A percentile compares a stretch with the other conserved stretches of the same genome.
Conservation (phyloP, 2,329 filamentous ascomycete genomes). For the Aspergillus fumigatus region DNA sequence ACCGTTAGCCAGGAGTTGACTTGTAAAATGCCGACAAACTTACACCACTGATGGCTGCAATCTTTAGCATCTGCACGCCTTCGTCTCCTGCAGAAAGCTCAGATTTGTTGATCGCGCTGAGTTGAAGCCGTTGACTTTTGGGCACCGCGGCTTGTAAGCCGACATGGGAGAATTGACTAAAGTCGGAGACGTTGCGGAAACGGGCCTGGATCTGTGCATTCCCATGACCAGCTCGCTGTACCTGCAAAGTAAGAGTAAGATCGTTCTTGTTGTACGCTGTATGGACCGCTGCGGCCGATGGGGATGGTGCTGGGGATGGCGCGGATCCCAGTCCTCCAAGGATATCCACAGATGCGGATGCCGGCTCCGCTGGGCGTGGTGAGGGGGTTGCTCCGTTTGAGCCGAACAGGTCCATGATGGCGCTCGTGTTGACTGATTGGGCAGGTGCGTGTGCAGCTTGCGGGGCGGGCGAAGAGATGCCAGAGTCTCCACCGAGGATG, state of each 20-base stretch:
- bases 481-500: conserved; percentile 73
- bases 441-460: conserved; percentile 49
- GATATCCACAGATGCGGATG: conserved; percentile 33
- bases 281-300: conserved; percentile 49
- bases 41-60: conserved; percentile 82
- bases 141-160: conserved; percentile 92
- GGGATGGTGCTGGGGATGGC: conserved; percentile 45
- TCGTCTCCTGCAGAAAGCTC: conserved; percentile 74
- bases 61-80: conserved; percentile 85
- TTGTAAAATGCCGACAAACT: conserved; percentile 43
- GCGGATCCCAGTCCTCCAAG: conserved; percentile 43
- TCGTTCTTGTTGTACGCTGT: conserved; percentile 84
- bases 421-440: conserved; percentile 53
- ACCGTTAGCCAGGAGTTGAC: conserved; percentile 23
- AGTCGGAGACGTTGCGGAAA: conserved; percentile 72
- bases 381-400: conserved; percentile 44
- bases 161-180: conserved; percentile 64
- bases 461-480: conserved; percentile 51
- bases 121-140: conserved; percentile 89
- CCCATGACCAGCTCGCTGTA: conserved; percentile 68
- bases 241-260: conserved; percentile 71
- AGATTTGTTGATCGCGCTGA: conserved; percentile 80
- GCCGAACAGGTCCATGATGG: conserved; percentile 89
- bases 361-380: conserved; percentile 46
- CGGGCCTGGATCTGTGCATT: conserved; percentile 76